These are phyloP conservation scores for Erythrobasidium yunnanense DNA, from an alignment of 768 basidiomycete genomes.

Conservation along the genomic window DNA sequence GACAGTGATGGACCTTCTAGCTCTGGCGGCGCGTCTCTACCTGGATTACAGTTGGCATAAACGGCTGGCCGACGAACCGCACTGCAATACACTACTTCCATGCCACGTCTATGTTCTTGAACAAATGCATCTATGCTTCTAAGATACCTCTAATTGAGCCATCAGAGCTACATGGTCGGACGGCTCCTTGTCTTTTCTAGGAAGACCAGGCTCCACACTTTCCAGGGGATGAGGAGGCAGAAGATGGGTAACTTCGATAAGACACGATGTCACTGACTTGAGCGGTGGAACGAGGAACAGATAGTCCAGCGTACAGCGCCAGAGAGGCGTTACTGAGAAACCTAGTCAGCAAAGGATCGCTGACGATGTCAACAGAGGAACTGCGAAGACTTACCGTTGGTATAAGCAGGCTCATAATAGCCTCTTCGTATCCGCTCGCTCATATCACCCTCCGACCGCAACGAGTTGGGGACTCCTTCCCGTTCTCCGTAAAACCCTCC, in stretches of 20 bases:
- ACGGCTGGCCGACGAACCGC: too few relatives aligned
- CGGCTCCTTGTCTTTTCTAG: conserved; percentile 12
- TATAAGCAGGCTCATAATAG: conserved; percentile 25
- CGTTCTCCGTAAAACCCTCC: conserved; percentile 10
- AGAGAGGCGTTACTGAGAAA: conserved; percentile 19
- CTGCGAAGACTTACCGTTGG: neutral
- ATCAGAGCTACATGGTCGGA: conserved; percentile 24
- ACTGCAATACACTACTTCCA: too few relatives aligned
- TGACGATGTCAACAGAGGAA: neutral
- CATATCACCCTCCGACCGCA: neutral
- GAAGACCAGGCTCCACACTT: conserved; percentile 27
- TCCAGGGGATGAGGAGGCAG: conserved; percentile 4
- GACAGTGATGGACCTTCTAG: too few relatives aligned
- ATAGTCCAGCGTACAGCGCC: conserved; percentile 30
- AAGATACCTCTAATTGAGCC: conserved; percentile 12
- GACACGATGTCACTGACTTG: too few relatives aligned
- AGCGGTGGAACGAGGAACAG: conserved; percentile 27
- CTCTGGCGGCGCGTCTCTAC: too few relatives aligned
- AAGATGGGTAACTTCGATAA: conserved; percentile 12
- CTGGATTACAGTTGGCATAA: too few relatives aligned
- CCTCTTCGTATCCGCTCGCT: conserved; percentile 1
- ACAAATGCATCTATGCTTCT: neutral
- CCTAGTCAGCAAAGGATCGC: neutral
- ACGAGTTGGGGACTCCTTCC: neutral
- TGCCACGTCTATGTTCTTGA: too few relatives aligned